Evolutionary conservation across 2,329 filamentous ascomycete species (phyloP), one percentile per base, ranked within the genome.

Genomic region (Lachnellula occidentalis): DNA sequence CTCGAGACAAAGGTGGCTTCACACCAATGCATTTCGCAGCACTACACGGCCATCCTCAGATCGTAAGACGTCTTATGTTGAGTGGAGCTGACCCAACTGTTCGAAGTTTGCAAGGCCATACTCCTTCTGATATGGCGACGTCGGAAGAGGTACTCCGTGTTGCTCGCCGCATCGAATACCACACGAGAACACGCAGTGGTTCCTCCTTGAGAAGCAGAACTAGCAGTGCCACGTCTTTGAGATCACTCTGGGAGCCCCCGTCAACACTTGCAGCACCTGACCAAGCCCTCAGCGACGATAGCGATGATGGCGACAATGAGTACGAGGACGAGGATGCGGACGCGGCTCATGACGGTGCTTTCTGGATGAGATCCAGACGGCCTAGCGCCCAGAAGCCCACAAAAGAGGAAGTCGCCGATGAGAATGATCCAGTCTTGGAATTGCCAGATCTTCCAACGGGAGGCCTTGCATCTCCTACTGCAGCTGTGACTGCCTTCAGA

Each of bases 11-110:
- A 58, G 86, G 87, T 48, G 90, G 90, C 21, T 92, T 90, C 70
- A 90, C 88, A 4, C 84, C 90, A 14, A 79, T 95, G 73, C 89
- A 95, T 69, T 81, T 92, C 67, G 90, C 90, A 19, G 85, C 87
- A 24, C 79, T 95, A 66, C 86, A 88, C 69, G 82, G 86, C 58
- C 85, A 91, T 65, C 74, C 82, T 11, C 85, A 90, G 66, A 90
- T 94, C 61, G 85, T 92, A 14, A 80, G 86, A 56, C 82, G 87
- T 14, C 78, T 95, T 55, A 83, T 92, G 61, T 76, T 87, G 22
- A 80, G 82, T 41, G 87, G 88, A 39, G 88, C 88, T 2, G 86
- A 91, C 70, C 81, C 87, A 34, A 83, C 79, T 45, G 76, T 88
- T 56, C 79, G 84, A 61, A 92, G 84, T 65, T 71, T 88, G 46